Evolutionary conservation across 2,329 filamentous ascomycete genomes (phyloP).

Genomic region (Hymenoscyphus linearis): DNA sequence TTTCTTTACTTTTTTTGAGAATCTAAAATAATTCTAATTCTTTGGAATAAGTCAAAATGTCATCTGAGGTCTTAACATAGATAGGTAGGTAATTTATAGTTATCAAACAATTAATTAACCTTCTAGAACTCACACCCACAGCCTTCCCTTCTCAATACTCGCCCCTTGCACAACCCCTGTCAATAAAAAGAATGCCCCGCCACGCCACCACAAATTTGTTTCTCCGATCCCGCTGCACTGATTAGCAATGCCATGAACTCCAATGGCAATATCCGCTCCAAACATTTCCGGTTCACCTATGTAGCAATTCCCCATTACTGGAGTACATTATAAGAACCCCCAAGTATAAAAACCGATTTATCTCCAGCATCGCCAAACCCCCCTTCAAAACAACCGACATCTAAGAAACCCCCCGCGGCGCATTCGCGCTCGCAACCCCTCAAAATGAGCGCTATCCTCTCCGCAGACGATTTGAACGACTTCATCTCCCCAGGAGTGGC

Average conservation of each 20-base stretch:
- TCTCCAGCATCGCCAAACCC: too few relatives aligned
- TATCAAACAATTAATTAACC: too few relatives aligned
- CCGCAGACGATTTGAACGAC: conserved; percentile 94
- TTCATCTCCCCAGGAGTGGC: conserved; percentile 97
- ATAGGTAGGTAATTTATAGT: too few relatives aligned
- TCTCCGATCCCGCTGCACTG: neutral
- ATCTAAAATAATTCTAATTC: neutral
- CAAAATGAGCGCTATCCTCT: conserved; percentile 92
- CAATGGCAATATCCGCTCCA: neutral
- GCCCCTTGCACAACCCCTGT: too few relatives aligned
- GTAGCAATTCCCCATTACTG: too few relatives aligned
- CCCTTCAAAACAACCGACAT: neutral
- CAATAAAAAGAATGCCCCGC: neutral
- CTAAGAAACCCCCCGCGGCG: conserved; percentile 9
- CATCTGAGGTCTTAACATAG: too few relatives aligned
- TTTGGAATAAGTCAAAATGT: neutral
- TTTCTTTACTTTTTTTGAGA: neutral
- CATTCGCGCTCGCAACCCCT: conserved; percentile 14
- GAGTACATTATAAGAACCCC: too few relatives aligned
- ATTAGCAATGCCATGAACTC: neutral
- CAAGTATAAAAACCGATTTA: too few relatives aligned
- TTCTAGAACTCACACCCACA: too few relatives aligned
- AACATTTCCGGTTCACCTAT: neutral
- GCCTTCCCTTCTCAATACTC: too few relatives aligned
- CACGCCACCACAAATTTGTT: neutral